Percentiles rank a stretch among this genome's conserved stretches.
Conservation (phyloP, 1,139 yeast genomes). For the Hyphopichia khmerensis region DNA sequence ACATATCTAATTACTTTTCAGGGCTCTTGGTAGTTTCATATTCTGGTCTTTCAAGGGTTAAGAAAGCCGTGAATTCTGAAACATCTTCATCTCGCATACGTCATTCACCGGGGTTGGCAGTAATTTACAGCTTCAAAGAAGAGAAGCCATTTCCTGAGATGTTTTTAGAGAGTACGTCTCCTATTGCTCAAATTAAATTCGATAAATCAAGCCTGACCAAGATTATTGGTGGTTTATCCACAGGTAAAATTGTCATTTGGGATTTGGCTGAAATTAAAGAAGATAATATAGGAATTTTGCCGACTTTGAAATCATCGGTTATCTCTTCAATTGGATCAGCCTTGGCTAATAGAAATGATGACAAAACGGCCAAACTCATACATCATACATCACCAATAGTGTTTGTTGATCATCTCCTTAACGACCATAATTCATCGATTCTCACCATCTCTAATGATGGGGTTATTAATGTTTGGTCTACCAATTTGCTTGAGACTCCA, state of each 20-base stretch:
- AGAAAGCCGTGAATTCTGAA: background rate
- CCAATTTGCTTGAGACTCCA: slow-evolving; percentile 35
- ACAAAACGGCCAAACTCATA: slow-evolving; percentile 1
- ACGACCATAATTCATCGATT: slow-evolving; percentile 26
- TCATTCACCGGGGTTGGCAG: slow-evolving; percentile 37
- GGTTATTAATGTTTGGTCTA: slow-evolving; percentile 40
- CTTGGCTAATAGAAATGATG: slow-evolving; percentile 3
- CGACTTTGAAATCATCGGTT: slow-evolving; percentile 2
- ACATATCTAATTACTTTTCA: background rate
- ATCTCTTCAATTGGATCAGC: slow-evolving; percentile 2
- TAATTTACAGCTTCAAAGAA: slow-evolving; percentile 23
- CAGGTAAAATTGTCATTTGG: slow-evolving; percentile 43
- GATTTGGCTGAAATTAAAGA: slow-evolving; percentile 19
- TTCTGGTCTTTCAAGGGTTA: background rate
- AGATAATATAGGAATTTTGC: background rate
- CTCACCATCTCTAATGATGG: slow-evolving; percentile 37
- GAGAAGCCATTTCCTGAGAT: slow-evolving; percentile 42
- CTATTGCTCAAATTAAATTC: slow-evolving; percentile 45
- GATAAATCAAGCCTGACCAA: slow-evolving; percentile 28
- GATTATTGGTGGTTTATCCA: slow-evolving; percentile 36
- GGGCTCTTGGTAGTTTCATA: slow-evolving; percentile 40
- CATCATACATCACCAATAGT: slow-evolving; percentile 6
- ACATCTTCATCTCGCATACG: background rate
- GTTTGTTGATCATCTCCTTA: slow-evolving; percentile 10
- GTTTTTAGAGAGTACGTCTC: slow-evolving; percentile 37